Evolutionary conservation across 129 eudicot genomes (phyloP), one percentile per base, ranked within the genome.

Genomic region (Gnaphalium uliginosum): DNA sequence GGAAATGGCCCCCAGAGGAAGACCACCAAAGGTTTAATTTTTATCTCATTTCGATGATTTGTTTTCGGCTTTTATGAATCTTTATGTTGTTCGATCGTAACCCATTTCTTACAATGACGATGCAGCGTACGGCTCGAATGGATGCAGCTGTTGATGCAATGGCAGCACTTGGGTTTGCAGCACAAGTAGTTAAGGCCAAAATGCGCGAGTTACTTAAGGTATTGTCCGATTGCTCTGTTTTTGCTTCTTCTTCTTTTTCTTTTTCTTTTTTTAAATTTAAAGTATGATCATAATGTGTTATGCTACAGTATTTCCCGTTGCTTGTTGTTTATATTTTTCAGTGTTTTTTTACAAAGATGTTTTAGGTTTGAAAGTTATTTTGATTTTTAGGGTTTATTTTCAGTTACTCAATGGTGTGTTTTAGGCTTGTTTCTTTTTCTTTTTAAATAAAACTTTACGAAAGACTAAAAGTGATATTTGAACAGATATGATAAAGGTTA

Each of bases 141-240:
- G 83, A 82, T 59, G 92, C 87, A 14, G 92, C 92, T 67, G 62
- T 84, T 69, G 92, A 87, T 10, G 89, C 92, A 27, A 87, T 87
- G 92, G 63, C 23, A 50, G 83, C 81, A 1, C 39, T 66, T n/a
- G 92, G 89, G n/a, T 84, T 84, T 37, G 5, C 74, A 4, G 68
- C 76, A 46, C 51, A 43, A 8, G 24, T 33, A 25, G 83, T 87
- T 1, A 46, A 25, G 1, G 46, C 46, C 46, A 50, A 82, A 48
- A 62, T 41, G 53, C 23, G 83, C 59, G 51, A 84, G 68, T 83
- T 87, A 9, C 78, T 87, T 21, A 69, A 79, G 86, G 92, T 87
- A 57, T 29, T 13, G 1, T 11, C 51, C 51, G 18, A 14, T 74
- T 74, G 61, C 63, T 74, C 78, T 62, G 30, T 73, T 57, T 35